Evolutionary conservation across 345 rosid genomes (phyloP).

Genomic region (Eucalyptus pauciflora): DNA sequence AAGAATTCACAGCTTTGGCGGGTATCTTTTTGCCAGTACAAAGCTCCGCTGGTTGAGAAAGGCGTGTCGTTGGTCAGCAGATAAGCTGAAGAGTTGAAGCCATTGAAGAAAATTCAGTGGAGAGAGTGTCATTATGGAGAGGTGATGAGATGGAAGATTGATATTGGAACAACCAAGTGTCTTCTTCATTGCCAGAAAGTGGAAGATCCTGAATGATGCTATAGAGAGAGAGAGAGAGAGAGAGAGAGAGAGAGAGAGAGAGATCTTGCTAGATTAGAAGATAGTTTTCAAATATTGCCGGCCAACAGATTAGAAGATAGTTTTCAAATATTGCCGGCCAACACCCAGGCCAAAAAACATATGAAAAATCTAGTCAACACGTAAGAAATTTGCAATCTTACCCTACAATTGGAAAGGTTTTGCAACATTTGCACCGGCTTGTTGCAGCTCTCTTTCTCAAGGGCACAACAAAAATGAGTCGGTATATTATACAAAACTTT

Average conservation of each 20-base stretch:
- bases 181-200: slow-evolving; percentile 2
- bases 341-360: neutral
- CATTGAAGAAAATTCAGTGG: slow-evolving; percentile 57
- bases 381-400: neutral
- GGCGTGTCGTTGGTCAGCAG: slow-evolving; percentile 22
- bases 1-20: slow-evolving; percentile 15
- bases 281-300: too few species aligned
- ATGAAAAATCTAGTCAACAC: neutral
- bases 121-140: neutral
- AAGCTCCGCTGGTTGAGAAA: slow-evolving; percentile 50
- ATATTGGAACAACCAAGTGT: neutral
- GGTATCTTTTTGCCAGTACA: slow-evolving; percentile 37
- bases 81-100: slow-evolving; percentile 37
- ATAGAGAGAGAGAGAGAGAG: neutral
- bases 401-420: neutral
- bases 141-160: neutral
- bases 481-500: neutral
- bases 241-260: neutral
- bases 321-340: neutral
- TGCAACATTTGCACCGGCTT: neutral
- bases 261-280: neutral
- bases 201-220: neutral
- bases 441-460: neutral
- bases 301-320: too few species aligned
- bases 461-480: neutral